These are phyloP conservation scores for Melaleuca quinquenervia DNA, from an alignment of 345 rosid genomes.

Conservation along the genomic window DNA sequence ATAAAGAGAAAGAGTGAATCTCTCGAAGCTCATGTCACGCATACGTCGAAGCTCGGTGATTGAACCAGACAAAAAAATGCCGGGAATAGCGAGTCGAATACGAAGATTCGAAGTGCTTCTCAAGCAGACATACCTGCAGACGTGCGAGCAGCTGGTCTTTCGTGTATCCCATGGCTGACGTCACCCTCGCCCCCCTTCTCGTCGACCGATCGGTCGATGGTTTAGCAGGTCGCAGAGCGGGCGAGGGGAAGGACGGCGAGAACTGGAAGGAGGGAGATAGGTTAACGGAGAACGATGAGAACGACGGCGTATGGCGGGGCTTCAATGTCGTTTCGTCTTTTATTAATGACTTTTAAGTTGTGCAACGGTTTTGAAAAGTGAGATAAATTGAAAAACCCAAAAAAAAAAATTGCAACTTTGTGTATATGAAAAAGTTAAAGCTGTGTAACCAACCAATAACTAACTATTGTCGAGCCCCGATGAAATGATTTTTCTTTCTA, in stretches of 20 bases:
- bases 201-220: not conserved
- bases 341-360: no score
- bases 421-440: no score
- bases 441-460: no score
- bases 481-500: no score
- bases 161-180: slow-evolving; percentile 1
- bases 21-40: not conserved
- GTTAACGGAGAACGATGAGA: not conserved
- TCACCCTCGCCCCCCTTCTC: not conserved
- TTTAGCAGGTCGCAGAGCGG: not conserved
- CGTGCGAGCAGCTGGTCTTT: slow-evolving; percentile 5
- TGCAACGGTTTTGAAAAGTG: no score
- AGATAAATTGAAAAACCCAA: no score
- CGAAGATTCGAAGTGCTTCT: not conserved
- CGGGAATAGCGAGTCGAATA: not conserved
- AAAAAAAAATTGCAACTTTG: no score
- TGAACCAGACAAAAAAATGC: not conserved
- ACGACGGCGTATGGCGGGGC: not conserved
- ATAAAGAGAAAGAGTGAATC: not conserved
- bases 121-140: not conserved
- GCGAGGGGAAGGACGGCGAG: not conserved
- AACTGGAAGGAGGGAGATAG: not conserved
- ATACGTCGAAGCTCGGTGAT: not conserved
- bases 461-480: no score
- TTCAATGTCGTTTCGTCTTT: no score